These are phyloP conservation scores for Serendipita vermifera DNA, from an alignment of 768 basidiomycete genomes.

Conservation along the genomic window DNA sequence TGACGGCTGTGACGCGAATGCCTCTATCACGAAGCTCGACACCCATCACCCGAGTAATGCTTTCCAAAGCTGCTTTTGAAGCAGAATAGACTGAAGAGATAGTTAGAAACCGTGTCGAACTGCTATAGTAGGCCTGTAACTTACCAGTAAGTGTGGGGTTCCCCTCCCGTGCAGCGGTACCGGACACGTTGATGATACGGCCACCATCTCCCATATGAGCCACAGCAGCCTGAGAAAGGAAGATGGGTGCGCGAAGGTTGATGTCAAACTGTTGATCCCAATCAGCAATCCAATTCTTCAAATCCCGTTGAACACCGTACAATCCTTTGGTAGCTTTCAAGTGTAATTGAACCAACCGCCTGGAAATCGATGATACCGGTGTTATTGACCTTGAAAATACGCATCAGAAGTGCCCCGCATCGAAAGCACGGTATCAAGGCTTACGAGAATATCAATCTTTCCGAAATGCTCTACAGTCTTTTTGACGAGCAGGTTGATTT, in stretches of 20 bases:
- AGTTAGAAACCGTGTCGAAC: too few species aligned
- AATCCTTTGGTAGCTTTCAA: too few species aligned
- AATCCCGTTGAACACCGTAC: too few species aligned
- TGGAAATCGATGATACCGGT: too few species aligned
- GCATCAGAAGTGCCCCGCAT: too few species aligned
- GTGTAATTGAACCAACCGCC: too few species aligned
- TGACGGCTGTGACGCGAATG: constrained; percentile 45
- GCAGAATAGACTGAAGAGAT: constrained; percentile 37
- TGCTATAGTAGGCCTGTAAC: too few species aligned
- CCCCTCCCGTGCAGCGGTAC: background rate
- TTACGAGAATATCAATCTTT: constrained; percentile 45
- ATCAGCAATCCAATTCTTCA: too few species aligned
- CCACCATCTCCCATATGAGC: background rate
- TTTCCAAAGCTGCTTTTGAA: constrained; percentile 48
- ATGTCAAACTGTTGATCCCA: constrained; percentile 35
- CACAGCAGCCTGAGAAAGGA: constrained; percentile 31
- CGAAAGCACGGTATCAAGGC: too few species aligned
- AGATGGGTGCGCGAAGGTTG: constrained; percentile 49
- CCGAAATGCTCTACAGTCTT: constrained; percentile 38
- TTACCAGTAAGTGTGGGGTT: constrained; percentile 26
- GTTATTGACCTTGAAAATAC: too few species aligned
- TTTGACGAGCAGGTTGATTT: constrained; percentile 35
- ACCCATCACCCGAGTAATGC: constrained; percentile 34
- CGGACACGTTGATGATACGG: background rate
- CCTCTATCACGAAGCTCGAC: constrained; percentile 20